phyloP scores from a whole-genome alignment of 2,329 filamentous ascomycete species.

The Apiospora marii region DNA sequence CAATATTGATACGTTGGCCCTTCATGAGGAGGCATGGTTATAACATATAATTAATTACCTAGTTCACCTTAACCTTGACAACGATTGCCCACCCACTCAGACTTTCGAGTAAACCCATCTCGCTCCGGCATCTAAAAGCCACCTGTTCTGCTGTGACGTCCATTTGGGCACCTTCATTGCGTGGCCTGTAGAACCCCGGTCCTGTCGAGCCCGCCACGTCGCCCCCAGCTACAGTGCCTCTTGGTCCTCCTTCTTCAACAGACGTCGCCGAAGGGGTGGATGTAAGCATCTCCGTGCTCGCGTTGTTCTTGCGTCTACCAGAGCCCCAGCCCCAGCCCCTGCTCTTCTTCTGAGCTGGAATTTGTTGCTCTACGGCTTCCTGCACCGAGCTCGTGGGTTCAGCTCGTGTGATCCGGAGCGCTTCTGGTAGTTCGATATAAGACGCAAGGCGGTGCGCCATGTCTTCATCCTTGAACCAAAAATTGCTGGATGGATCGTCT shows the following conservation, averaged over 20 bases:
- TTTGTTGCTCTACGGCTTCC: conserved; percentile 40
- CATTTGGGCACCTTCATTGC: conserved; percentile 41
- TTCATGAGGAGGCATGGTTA: not conserved
- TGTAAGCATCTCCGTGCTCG: not conserved
- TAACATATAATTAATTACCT: not conserved
- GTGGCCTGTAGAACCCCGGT: not conserved
- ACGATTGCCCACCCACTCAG: conserved; percentile 59
- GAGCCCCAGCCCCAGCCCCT: conserved; percentile 43
- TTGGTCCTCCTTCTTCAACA: conserved; percentile 43
- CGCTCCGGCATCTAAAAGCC: conserved; percentile 59
- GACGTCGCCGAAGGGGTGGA: conserved; percentile 11
- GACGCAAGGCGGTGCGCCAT: conserved; percentile 55
- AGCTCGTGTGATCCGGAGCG: conserved; percentile 26
- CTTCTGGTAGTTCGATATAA: conserved; percentile 45
- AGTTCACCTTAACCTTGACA: conserved; percentile 44
- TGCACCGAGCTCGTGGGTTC: conserved; percentile 37
- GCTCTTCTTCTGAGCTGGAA: conserved; percentile 43
- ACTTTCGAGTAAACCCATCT: conserved; percentile 60
- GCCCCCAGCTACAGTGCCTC: conserved; percentile 30
- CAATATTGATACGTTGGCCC: not conserved
- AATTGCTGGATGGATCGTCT: conserved; percentile 11
- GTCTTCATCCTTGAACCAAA: conserved; percentile 57
- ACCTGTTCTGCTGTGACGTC: conserved; percentile 54
- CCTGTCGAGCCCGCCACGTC: conserved; percentile 9
- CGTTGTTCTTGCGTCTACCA: conserved; percentile 9